phyloP scores from a whole-genome alignment of 306 rosid genomes.

The Medicago lupulina region DNA sequence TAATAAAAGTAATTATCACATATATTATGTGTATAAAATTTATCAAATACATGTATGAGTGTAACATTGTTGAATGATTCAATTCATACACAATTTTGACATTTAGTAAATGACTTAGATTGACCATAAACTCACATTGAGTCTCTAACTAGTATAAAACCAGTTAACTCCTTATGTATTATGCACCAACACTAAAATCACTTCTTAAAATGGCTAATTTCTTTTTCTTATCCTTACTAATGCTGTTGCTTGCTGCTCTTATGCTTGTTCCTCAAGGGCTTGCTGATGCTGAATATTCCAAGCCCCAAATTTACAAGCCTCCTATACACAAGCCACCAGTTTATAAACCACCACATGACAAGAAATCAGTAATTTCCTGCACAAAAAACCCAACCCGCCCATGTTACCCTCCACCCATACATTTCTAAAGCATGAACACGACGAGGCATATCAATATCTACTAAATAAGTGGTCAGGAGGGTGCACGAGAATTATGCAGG shows the following conservation, averaged over 20 bases:
- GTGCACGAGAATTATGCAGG: too few species aligned
- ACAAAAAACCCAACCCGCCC: not conserved
- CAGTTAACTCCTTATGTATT: not conserved
- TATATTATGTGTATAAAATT: too few species aligned
- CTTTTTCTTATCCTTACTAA: not conserved
- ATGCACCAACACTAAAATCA: not conserved
- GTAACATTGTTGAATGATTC: too few species aligned
- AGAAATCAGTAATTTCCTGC: not conserved
- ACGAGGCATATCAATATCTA: not conserved
- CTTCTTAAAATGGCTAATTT: not conserved
- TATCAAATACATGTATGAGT: too few species aligned
- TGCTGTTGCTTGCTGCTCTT: not conserved
- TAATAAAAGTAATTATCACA: too few species aligned
- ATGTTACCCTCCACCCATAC: not conserved
- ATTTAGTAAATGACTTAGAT: too few species aligned
- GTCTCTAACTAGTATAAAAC: not conserved
- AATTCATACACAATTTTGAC: too few species aligned
- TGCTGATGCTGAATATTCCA: not conserved
- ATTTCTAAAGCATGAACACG: not conserved
- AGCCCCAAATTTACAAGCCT: not conserved
- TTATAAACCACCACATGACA: not conserved
- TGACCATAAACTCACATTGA: too few species aligned
- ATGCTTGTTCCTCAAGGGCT: not conserved
- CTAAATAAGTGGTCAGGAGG: not conserved
- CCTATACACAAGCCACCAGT: not conserved